phyloP scores from a whole-genome alignment of 2,329 filamentous ascomycete genomes.

The Penicillium sp. region DNA sequence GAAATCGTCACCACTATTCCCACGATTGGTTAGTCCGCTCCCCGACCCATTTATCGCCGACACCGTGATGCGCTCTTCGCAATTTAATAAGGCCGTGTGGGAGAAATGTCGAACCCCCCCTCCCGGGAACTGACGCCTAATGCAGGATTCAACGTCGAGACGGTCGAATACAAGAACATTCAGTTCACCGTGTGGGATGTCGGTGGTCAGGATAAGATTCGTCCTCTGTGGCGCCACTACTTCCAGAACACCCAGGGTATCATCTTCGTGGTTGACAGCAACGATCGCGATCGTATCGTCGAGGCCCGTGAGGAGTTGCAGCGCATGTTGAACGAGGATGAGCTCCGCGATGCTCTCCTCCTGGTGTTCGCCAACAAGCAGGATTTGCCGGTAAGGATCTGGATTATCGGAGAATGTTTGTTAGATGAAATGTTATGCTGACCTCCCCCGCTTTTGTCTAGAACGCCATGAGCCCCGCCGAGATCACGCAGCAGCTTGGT shows the following conservation, averaged over 20 bases:
- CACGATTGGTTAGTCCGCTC: conserved; percentile 75
- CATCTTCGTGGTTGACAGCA: conserved; percentile 99
- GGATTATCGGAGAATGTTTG: neutral
- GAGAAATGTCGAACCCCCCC: neutral
- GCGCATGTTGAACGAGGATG: conserved; percentile 98
- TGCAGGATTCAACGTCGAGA: conserved; percentile 98
- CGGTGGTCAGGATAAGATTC: conserved; percentile 99
- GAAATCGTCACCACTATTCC: conserved; percentile 98
- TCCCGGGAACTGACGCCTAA: conserved; percentile 5
- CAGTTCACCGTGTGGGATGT: conserved; percentile 99
- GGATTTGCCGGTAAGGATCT: conserved; percentile 85
- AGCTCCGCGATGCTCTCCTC: conserved; percentile 94
- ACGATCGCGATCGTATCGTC: conserved; percentile 96
- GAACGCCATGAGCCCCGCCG: conserved; percentile 99
- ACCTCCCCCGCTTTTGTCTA: conserved; percentile 44
- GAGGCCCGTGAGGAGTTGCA: conserved; percentile 96
- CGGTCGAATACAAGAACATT: conserved; percentile 99
- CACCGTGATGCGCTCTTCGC: conserved; percentile 3
- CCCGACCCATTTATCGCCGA: neutral
- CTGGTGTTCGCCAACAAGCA: conserved; percentile 99
- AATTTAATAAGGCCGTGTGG: neutral
- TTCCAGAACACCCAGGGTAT: conserved; percentile 99
- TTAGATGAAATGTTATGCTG: conserved; percentile 21
- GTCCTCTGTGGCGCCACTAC: conserved; percentile 99
- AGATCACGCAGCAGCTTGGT: conserved; percentile 99